phyloP scores from a whole-genome alignment of 2,329 filamentous ascomycete genomes.

The Neopestalotiopsis rosae region DNA sequence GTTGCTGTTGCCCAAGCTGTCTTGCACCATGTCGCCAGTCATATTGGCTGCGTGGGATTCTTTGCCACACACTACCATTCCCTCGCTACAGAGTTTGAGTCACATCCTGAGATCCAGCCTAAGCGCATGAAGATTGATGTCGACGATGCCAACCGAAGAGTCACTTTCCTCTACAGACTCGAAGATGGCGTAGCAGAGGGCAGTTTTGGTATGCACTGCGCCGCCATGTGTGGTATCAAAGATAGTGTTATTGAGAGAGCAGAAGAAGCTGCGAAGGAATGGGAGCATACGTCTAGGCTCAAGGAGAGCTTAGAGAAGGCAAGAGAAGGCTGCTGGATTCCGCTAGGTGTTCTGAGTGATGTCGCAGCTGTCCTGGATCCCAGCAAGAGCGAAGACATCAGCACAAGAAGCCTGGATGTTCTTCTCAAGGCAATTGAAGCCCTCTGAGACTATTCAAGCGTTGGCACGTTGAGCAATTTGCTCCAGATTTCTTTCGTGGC shows the following conservation, averaged over 20 bases:
- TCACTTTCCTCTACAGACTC: conserved; percentile 96
- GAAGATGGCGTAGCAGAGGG: conserved; percentile 94
- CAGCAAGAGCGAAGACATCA: conserved; percentile 48
- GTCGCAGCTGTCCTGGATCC: conserved; percentile 77
- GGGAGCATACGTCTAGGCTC: conserved; percentile 92
- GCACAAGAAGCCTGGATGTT: conserved; percentile 60
- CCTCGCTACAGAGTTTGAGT: conserved; percentile 86
- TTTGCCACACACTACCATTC: conserved; percentile 98
- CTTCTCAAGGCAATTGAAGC: conserved; percentile 65
- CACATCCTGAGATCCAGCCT: conserved; percentile 84
- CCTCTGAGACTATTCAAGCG: conserved; percentile 42
- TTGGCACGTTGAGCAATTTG: background rate
- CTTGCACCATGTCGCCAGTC: conserved; percentile 91
- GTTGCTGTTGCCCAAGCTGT: conserved; percentile 97
- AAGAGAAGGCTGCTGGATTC: conserved; percentile 80
- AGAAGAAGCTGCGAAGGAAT: conserved; percentile 86
- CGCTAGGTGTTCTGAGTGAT: conserved; percentile 86
- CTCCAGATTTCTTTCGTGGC: background rate
- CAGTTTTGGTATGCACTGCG: conserved; percentile 98
- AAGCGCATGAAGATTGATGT: conserved; percentile 95
- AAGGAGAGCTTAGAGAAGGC: conserved; percentile 87
- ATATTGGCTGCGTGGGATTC: conserved; percentile 93
- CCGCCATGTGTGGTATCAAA: conserved; percentile 95
- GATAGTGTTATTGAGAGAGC: conserved; percentile 82
- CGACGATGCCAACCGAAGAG: conserved; percentile 79